These are phyloP conservation scores for Medakamo hakoo DNA, from an alignment of 139 green algal species.

Conservation along the genomic window DNA sequence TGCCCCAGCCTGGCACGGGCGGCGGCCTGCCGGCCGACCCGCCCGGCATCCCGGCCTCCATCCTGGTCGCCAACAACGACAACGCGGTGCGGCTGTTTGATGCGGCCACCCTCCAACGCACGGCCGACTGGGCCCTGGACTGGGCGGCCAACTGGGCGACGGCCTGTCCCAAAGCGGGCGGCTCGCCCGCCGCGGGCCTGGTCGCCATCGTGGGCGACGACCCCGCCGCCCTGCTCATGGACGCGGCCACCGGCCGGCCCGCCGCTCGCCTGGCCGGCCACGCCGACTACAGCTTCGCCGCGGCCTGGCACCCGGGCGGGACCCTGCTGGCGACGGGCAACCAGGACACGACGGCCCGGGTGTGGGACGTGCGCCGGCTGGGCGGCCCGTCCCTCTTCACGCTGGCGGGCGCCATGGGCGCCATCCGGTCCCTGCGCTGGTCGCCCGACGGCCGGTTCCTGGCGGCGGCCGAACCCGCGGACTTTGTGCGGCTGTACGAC, in stretches of 20 bases:
- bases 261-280: slow-evolving; percentile 53
- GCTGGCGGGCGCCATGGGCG: slow-evolving; percentile 54
- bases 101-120: slow-evolving; percentile 12
- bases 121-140: slow-evolving; percentile 4
- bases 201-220: slow-evolving; percentile 62
- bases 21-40: too few species aligned
- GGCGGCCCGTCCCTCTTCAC: slow-evolving; percentile 16
- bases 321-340: slow-evolving; percentile 76
- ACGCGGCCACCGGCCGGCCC: slow-evolving; percentile 8
- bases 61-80: slow-evolving; percentile 82
- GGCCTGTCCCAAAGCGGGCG: slow-evolving; percentile 10
- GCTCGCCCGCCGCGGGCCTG: slow-evolving; percentile 6
- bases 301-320: slow-evolving; percentile 72
- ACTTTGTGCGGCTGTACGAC: slow-evolving; percentile 89
- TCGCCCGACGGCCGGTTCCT: slow-evolving; percentile 54
- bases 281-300: slow-evolving; percentile 82
- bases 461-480: slow-evolving; percentile 68
- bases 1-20: slow-evolving; percentile 4
- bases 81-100: slow-evolving; percentile 38
- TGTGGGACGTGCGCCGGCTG: slow-evolving; percentile 67
- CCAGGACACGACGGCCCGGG: slow-evolving; percentile 65
- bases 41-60: neutral
- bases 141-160: slow-evolving; percentile 81
- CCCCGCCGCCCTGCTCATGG: slow-evolving; percentile 25
- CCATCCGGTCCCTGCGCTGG: slow-evolving; percentile 50